Evolutionary conservation across 2,329 filamentous ascomycete genomes (phyloP).

Genomic region (Cladosporium sphaerospermum): DNA sequence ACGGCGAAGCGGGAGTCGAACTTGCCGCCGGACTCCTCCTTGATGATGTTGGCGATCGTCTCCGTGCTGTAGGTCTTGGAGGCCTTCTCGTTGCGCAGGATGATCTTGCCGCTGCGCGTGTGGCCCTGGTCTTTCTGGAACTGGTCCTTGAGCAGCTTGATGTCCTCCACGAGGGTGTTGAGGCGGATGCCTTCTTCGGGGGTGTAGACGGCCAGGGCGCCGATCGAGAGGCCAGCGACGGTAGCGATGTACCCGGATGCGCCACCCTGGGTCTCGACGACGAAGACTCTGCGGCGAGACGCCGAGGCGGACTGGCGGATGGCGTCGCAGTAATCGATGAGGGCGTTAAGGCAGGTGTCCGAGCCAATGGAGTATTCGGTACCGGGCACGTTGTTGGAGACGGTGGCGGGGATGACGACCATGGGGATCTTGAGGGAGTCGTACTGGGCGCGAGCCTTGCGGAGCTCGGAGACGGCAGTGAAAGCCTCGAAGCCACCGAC

Average conservation of each 20-base stretch:
- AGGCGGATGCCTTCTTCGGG: slow-evolving; percentile 93
- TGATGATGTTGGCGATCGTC: slow-evolving; percentile 91
- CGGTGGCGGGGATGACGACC: slow-evolving; percentile 86
- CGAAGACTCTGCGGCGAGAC: slow-evolving; percentile 87
- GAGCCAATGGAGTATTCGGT: slow-evolving; percentile 96
- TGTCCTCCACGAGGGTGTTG: slow-evolving; percentile 86
- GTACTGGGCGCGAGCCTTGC: slow-evolving; percentile 70
- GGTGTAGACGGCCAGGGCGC: slow-evolving; percentile 89
- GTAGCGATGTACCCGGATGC: slow-evolving; percentile 91
- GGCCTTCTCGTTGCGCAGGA: slow-evolving; percentile 94
- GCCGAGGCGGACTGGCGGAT: slow-evolving; percentile 96
- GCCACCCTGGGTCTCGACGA: slow-evolving; percentile 95
- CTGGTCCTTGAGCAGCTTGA: slow-evolving; percentile 77
- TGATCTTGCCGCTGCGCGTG: slow-evolving; percentile 83
- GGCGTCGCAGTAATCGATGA: slow-evolving; percentile 92
- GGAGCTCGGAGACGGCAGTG: slow-evolving; percentile 81
- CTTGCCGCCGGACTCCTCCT: slow-evolving; percentile 81
- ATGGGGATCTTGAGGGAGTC: slow-evolving; percentile 88
- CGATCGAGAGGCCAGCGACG: slow-evolving; percentile 82
- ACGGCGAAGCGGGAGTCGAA: slow-evolving; percentile 92
- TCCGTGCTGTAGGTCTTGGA: slow-evolving; percentile 87
- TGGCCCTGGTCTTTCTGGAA: slow-evolving; percentile 83
- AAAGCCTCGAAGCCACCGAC: slow-evolving; percentile 96
- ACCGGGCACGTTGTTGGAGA: slow-evolving; percentile 96
- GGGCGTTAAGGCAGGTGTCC: slow-evolving; percentile 91